A percentile compares a stretch with the other conserved stretches of the same genome.
Conservation (phyloP, 2,329 filamentous ascomycete genomes). For the Alternaria viburni region DNA sequence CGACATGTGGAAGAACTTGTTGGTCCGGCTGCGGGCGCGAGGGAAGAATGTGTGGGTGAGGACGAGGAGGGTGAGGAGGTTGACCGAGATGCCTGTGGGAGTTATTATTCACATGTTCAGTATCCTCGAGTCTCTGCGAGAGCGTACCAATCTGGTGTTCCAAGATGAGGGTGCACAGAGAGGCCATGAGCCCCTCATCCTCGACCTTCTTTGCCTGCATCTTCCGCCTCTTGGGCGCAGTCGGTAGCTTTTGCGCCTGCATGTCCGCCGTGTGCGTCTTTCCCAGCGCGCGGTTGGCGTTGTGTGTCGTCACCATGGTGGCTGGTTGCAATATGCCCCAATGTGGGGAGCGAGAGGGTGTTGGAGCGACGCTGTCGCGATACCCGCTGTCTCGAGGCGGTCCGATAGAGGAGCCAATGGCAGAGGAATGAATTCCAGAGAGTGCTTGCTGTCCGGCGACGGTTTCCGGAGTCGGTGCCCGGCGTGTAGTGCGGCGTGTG, state of each 20-base stretch:
- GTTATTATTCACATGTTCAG: background rate
- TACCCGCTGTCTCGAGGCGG: background rate
- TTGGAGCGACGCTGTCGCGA: conserved; percentile 8
- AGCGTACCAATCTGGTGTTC: conserved; percentile 79
- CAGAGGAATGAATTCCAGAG: background rate
- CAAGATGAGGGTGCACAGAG: conserved; percentile 72
- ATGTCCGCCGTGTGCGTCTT: conserved; percentile 14
- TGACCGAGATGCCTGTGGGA: conserved; percentile 76
- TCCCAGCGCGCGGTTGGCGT: conserved; percentile 13
- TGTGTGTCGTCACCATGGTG: conserved; percentile 19
- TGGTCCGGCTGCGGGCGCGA: conserved; percentile 76
- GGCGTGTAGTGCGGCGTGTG: background rate
- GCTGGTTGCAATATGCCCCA: conserved; percentile 15
- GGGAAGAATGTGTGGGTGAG: conserved; percentile 85
- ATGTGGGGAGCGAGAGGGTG: background rate
- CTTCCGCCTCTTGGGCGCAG: conserved; percentile 27
- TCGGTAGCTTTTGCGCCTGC: conserved; percentile 15
- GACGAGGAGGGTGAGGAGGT: conserved; percentile 81
- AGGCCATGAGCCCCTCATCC: conserved; percentile 66
- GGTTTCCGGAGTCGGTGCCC: background rate
- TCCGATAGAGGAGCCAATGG: background rate
- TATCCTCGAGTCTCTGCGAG: background rate
- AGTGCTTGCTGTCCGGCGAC: background rate
- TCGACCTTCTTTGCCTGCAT: conserved; percentile 59
- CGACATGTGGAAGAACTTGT: conserved; percentile 85